phyloP scores from a whole-genome alignment of 257 asterid genomes.

The Ehretia macrophylla region DNA sequence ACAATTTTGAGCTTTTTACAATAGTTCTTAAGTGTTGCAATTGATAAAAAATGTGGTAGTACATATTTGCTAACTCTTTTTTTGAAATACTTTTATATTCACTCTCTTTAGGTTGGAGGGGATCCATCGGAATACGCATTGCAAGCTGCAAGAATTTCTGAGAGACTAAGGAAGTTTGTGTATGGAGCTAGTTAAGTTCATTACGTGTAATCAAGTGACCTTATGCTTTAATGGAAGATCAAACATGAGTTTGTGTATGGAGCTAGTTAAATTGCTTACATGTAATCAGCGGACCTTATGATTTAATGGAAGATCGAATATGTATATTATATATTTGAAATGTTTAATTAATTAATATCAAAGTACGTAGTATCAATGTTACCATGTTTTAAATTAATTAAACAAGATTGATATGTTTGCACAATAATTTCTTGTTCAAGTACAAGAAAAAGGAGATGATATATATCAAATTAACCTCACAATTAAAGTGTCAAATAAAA shows the following conservation, averaged over 20 bases:
- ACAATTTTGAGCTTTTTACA: too few relatives aligned
- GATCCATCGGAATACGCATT: slow-evolving; percentile 18
- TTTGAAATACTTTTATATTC: not conserved
- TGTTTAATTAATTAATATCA: too few relatives aligned
- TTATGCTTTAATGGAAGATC: not conserved
- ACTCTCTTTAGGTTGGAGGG: slow-evolving; percentile 33
- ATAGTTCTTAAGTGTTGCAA: not conserved
- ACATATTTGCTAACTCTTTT: not conserved
- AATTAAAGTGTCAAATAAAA: too few relatives aligned
- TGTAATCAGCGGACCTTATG: not conserved
- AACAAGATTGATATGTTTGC: too few relatives aligned
- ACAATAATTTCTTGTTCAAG: too few relatives aligned
- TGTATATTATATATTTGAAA: too few relatives aligned
- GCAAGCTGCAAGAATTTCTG: slow-evolving; percentile 35
- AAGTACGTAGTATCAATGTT: too few relatives aligned
- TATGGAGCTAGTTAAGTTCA: slow-evolving; percentile 4
- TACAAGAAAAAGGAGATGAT: too few relatives aligned
- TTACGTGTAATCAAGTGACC: not conserved
- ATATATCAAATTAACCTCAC: too few relatives aligned
- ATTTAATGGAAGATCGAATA: not conserved
- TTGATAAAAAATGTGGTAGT: too few relatives aligned
- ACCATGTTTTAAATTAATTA: too few relatives aligned
- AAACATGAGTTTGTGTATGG: slow-evolving; percentile 23
- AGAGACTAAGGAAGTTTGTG: slow-evolving; percentile 41
- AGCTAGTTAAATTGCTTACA: not conserved